Base-by-base conservation (phyloP, 176 grass and related monocot species). In the Poa annua region DNA sequence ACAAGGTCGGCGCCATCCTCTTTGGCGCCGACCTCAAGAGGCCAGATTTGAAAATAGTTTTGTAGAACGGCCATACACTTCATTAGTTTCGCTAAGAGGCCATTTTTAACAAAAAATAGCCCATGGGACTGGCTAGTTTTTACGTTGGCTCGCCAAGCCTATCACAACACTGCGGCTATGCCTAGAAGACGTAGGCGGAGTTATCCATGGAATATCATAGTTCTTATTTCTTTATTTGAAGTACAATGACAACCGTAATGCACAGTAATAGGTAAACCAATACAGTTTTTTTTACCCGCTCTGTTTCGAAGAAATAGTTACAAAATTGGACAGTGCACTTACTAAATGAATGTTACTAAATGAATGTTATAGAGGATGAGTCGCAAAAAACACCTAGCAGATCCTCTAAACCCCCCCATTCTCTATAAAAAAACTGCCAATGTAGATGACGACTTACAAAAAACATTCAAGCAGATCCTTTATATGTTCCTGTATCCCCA, bases 211-310 rank as follows among this genome's bases (percentile, higher is more conserved):
- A 29, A 29, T 29, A 29, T 29, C 29, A 29, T 22, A 61, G 65
- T 76, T 76, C 55, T 55, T 21, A 54, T 55, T 55, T 55, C 32
- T 56, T 76, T 20, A 52, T 75, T 34, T 75, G 57, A 77, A 20
- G 22, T 77, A 42, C 5, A 15, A 41, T 25, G 3, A 21, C 3
- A 24, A 25, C 42, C n/a, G 13, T 77, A 25, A 24, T 77, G n/a
- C 33, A 77, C 53, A 55, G 53, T 39, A 39, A 25, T 59, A 78
- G 8, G 17, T 13, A 15, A 77, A 42, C 12, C 36, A 2, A 38
- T 73, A 11, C 20, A 22, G 21, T 22, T 21, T 76, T 8, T 8
- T 17, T 8, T 14, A 38, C 36, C 10, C 12, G 7, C 6, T 44
- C 66, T 45, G n/a, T 47, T 71, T 22, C 68, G 21, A 77, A 77